Conservation (phyloP, 768 basidiomycete genomes). For the Tricholoma sp. region DNA sequence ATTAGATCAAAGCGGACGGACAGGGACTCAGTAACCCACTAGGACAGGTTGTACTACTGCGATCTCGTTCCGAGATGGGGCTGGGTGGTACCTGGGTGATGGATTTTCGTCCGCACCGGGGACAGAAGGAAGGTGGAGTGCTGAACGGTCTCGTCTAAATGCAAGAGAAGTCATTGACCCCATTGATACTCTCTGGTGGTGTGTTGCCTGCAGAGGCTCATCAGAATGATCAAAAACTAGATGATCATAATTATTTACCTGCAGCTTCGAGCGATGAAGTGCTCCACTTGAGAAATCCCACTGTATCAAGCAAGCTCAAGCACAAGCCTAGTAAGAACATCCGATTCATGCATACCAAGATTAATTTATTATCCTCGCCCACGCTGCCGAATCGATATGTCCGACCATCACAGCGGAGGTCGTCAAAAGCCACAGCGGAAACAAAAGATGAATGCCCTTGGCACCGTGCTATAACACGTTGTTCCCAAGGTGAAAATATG, state of each 20-base stretch:
- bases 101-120: conserved; percentile 34
- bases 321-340: neutral
- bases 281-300: conserved; percentile 95
- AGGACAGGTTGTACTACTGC: conserved; percentile 88
- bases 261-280: conserved; percentile 82
- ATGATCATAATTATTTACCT: conserved; percentile 28
- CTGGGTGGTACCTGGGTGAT: conserved; percentile 69
- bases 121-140: conserved; percentile 47
- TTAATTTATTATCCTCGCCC: conserved; percentile 94
- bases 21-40: conserved; percentile 38
- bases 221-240: neutral
- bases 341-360: conserved; percentile 52
- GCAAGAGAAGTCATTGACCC: conserved; percentile 74
- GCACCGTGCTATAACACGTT: conserved; percentile 90
- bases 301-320: conserved; percentile 31
- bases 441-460: conserved; percentile 97
- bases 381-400: conserved; percentile 95
- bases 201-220: conserved; percentile 35
- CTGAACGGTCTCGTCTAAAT: conserved; percentile 59
- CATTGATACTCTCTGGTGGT: conserved; percentile 72
- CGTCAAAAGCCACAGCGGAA: conserved; percentile 84
- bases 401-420: conserved; percentile 79
- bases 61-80: conserved; percentile 87
- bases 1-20: conserved; percentile 1
- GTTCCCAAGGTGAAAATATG: conserved; percentile 92